Evolutionary conservation across 768 basidiomycete species (phyloP).

Genomic region (Naganishia friedmannii): DNA sequence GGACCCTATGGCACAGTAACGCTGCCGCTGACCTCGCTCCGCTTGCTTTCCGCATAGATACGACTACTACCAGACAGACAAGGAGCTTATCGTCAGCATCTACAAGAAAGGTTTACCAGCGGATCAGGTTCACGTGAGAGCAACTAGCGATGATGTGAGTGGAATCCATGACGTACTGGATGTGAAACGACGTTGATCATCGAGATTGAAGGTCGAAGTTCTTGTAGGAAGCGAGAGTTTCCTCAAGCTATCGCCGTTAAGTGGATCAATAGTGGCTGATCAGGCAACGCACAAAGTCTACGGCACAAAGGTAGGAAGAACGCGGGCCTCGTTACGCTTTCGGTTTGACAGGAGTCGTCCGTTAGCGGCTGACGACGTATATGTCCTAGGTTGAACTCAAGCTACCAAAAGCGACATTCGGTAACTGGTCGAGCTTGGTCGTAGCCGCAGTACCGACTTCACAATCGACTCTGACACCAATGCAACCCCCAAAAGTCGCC

Average conservation of each 20-base stretch:
- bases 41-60: constrained; percentile 32
- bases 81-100: constrained; percentile 41
- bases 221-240: constrained; percentile 56
- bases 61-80: constrained; percentile 47
- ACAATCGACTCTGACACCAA: background rate
- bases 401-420: constrained; percentile 64
- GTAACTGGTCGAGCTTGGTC: constrained; percentile 61
- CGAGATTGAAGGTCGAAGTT: constrained; percentile 32
- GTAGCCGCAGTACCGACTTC: background rate
- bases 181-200: background rate
- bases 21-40: background rate
- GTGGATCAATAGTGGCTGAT: constrained; percentile 70
- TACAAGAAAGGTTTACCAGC: constrained; percentile 44
- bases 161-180: background rate
- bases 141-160: constrained; percentile 33
- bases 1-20: background rate
- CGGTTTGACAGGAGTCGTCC: background rate
- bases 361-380: constrained; percentile 29
- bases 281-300: constrained; percentile 67
- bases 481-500: background rate
- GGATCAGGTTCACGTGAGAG: constrained; percentile 40
- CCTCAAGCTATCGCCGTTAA: constrained; percentile 74
- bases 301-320: constrained; percentile 63
- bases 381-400: constrained; percentile 64
- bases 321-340: background rate